phyloP scores from a whole-genome alignment of 1,139 yeast species.

The Lodderomyces oxycetoniae region DNA sequence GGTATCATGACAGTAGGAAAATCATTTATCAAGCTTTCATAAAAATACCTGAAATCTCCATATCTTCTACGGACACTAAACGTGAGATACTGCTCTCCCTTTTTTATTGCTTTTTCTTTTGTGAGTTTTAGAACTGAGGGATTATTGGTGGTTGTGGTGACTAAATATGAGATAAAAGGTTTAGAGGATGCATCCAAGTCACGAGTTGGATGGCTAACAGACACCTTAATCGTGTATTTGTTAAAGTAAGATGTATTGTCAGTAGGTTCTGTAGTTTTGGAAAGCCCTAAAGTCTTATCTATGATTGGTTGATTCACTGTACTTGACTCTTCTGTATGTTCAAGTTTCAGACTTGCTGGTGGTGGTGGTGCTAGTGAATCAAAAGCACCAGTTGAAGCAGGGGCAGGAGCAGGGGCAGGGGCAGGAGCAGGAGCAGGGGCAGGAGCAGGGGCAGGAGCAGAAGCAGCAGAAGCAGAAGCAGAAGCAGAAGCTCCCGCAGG shows the following conservation, averaged over 20 bases:
- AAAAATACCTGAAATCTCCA: constrained; percentile 76
- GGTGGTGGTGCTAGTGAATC: no score
- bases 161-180: constrained; percentile 74
- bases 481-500: constrained; percentile 16
- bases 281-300: background rate
- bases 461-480: constrained; percentile 7
- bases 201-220: constrained; percentile 70
- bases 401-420: background rate
- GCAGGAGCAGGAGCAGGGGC: background rate
- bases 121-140: constrained; percentile 38
- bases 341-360: no score
- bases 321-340: background rate
- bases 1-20: constrained; percentile 85
- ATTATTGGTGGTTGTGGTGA: constrained; percentile 57
- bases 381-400: background rate
- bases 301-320: background rate
- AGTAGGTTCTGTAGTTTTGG: constrained; percentile 4
- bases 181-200: constrained; percentile 73
- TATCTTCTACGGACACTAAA: constrained; percentile 70
- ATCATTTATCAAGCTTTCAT: constrained; percentile 68
- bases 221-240: constrained; percentile 30
- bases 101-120: constrained; percentile 14
- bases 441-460: constrained; percentile 1
- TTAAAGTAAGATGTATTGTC: constrained; percentile 17
- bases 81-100: constrained; percentile 24